Conservation (phyloP, 805 yeast species). For the Groenewaldozyma salmanticensis region DNA sequence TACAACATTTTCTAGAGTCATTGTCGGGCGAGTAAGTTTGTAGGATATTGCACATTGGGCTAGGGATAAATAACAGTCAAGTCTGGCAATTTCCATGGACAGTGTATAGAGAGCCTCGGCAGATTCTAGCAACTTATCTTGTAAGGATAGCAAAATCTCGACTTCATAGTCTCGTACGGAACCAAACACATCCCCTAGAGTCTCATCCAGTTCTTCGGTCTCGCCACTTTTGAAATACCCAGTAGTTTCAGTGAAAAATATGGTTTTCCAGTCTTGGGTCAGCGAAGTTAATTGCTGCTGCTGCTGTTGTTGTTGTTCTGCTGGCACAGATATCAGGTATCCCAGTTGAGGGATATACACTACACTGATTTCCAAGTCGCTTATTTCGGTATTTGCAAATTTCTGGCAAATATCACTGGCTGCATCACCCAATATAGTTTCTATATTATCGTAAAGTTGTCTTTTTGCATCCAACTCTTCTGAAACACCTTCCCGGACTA, state of each 20-base stretch:
- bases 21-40: constrained; percentile 44
- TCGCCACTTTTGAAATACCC: neutral
- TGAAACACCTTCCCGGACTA: neutral
- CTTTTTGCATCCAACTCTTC: neutral
- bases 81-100: neutral
- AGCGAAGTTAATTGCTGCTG: neutral
- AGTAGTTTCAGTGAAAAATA: neutral
- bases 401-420: neutral
- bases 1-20: constrained; percentile 40
- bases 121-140: neutral
- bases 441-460: neutral
- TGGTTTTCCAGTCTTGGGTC: neutral
- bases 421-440: neutral
- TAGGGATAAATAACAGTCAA: neutral
- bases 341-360: neutral
- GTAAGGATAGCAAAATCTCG: neutral
- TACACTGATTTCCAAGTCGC: neutral
- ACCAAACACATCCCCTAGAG: neutral
- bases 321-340: neutral
- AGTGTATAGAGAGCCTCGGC: neutral
- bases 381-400: neutral
- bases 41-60: constrained; percentile 41
- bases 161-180: neutral
- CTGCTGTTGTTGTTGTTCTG: neutral
- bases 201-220: neutral